Evolutionary conservation across 2,329 filamentous ascomycete genomes (phyloP), one percentile per base, ranked within the genome.

Genomic region (Fusarium temperatum): DNA sequence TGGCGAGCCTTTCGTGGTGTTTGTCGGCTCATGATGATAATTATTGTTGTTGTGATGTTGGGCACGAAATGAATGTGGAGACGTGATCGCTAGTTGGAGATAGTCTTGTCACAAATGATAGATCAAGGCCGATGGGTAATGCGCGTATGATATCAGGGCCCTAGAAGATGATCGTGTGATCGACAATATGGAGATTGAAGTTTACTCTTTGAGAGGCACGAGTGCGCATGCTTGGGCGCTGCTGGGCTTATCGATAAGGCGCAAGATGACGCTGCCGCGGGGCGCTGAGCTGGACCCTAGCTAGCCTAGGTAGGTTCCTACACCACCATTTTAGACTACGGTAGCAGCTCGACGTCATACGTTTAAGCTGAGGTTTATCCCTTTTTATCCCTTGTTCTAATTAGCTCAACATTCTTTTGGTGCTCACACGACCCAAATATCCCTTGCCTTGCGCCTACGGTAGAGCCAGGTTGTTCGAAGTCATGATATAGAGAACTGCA

Each of bases 11-110:
- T 83, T 63, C 81, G 81, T 45, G 86, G 84, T 35, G 85, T 85
- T 75, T 80, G 74, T 48, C 82, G 82, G 72, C 83, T 87, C 86
- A 88, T 88, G 61, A 88, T 88, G 60, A 74, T 68, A 55, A 9
- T 57, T 44, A 41, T 60, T 54, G n/a, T 75, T 44, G 48, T 62
- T 65, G 45, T 58, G 65, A 57, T 58, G 47, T 63, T 66, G 56
- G 68, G 54, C 59, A 66, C 66, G 42, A 28, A 44, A 26, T n/a
- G 55, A 60, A 41, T 44, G 36, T 22, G 42, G 35, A 42, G 28
- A 12, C 41, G 24, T 32, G 53, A 30, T 48, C 26, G 42, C n/a
- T 24, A 26, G 44, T 24, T 39, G 8, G 18, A 17, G 18, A n/a
- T 28, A n/a, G 20, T 22, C n/a, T 51, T 38, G 20, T 60, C n/a